These are phyloP conservation scores for Calonectria henricotiae DNA, from an alignment of 2,329 filamentous ascomycete genomes.

Conservation along the genomic window DNA sequence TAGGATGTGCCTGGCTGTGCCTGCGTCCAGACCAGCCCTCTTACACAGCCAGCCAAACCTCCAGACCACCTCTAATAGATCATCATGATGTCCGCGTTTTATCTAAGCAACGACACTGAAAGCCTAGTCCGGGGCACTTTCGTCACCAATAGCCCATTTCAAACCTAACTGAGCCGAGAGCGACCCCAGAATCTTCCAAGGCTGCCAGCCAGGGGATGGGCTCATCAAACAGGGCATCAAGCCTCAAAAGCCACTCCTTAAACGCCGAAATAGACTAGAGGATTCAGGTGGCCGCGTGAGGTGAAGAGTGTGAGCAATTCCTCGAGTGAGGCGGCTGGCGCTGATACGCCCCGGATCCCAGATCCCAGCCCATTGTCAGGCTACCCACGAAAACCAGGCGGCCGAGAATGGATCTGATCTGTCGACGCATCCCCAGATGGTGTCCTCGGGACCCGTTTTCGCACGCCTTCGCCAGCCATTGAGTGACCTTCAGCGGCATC, in stretches of 20 bases:
- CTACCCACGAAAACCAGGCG: conserved; percentile 49
- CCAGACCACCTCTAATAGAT: conserved; percentile 24
- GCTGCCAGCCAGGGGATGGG: conserved; percentile 28
- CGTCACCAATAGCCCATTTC: conserved; percentile 29
- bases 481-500: conserved; percentile 40
- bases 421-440: conserved; percentile 52
- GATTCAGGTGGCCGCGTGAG: conserved; percentile 30
- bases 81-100: conserved; percentile 23
- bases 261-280: conserved; percentile 23
- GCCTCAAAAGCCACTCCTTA: conserved; percentile 31
- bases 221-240: conserved; percentile 30
- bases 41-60: conserved; percentile 17
- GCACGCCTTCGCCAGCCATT: conserved; percentile 38
- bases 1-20: conserved; percentile 46
- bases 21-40: conserved; percentile 40
- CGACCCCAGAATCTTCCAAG: conserved; percentile 21
- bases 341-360: conserved; percentile 42
- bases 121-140: conserved; percentile 21
- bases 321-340: conserved; percentile 49
- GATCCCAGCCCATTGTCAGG: conserved; percentile 47
- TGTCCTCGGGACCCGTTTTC: conserved; percentile 46
- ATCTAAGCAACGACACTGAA: conserved; percentile 24
- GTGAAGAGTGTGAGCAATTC: conserved; percentile 31
- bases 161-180: conserved; percentile 11
- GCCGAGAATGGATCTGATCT: conserved; percentile 55